Base-by-base conservation (phyloP, 495 filamentous ascomycete genomes). In the Aspergillus wentii region DNA sequence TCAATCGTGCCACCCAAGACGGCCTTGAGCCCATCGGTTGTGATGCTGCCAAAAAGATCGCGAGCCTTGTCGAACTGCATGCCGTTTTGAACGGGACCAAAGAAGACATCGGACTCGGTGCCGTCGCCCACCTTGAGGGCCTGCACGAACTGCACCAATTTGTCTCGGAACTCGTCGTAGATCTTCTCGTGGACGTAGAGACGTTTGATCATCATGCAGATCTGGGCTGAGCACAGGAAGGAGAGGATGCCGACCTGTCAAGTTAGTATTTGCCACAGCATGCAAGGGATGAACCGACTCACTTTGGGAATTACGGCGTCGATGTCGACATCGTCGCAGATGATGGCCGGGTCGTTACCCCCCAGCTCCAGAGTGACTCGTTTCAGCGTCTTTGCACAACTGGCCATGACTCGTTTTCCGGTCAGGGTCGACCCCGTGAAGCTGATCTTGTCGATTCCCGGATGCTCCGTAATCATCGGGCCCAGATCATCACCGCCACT, bases 371-470 rank as follows among this genome's bases (percentile, higher is more conserved):
- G 61, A 0, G 72, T 80, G 1, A 78, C 57, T 10, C 73, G 61
- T 57, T 86, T 86, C 26, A 87, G 51, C 0, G 78, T 82, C 49
- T 69, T 71, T 6, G 79, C 68, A 47, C 70, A 76, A 28, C 64
- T 69, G 11, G 64, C 74, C 68, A 82, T 75, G 31, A 87, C 74
- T 26, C 66, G 70, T 55, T 80, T 80, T 9, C 83, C 83, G 0
- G 80, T 83, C 1, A 68, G 52, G 19, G 71, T 77, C 5, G 78
- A 81, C 4, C 83, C 83, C 0, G 82, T 86, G 56, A 87, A 86
- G 38, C 62, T 73, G 51, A 85, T 80, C 64, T 85, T 84, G 38
- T 73, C 71, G 43, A 86, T 76, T 2, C 66, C 73, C 0, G 75
- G 69, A 46, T 86, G 82, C 8, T 60, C 49, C 0, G 68, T 75